These are phyloP conservation scores for Solanum appendiculatum DNA, from an alignment of 257 asterid genomes.

Conservation along the genomic window DNA sequence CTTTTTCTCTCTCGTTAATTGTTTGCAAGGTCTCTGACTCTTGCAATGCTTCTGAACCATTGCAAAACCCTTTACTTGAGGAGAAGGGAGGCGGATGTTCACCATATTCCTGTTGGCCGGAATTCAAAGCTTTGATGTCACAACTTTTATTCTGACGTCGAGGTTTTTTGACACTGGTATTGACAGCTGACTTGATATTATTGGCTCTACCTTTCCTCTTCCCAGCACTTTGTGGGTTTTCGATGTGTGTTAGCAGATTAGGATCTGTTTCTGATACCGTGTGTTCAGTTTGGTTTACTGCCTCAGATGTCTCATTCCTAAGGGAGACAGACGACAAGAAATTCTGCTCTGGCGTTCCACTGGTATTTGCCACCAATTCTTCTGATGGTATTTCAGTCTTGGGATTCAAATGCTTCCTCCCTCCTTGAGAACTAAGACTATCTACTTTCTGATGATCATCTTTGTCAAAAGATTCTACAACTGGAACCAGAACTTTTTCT, in stretches of 20 bases:
- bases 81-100: background rate
- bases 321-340: constrained; percentile 14
- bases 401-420: constrained; percentile 13
- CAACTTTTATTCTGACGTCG: constrained; percentile 14
- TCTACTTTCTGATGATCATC: constrained; percentile 24
- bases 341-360: constrained; percentile 42
- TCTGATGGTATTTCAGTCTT: constrained; percentile 2
- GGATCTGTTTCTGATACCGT: constrained; percentile 21
- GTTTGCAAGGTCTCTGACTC: constrained; percentile 19
- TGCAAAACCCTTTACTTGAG: background rate
- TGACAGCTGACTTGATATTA: constrained; percentile 11
- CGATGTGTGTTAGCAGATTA: constrained; percentile 20
- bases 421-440: constrained; percentile 13
- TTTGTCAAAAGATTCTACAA: constrained; percentile 22
- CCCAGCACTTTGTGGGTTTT: constrained; percentile 31
- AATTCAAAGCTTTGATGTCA: constrained; percentile 15
- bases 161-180: constrained; percentile 10
- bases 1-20: constrained; percentile 15
- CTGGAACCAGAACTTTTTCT: constrained; percentile 13
- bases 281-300: constrained; percentile 15
- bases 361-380: constrained; percentile 47
- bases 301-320: constrained; percentile 21
- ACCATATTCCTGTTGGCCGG: background rate
- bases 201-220: constrained; percentile 36
- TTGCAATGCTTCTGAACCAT: constrained; percentile 8